phyloP scores from a whole-genome alignment of 805 yeast species.

The Teunomyces aglyptinius region DNA sequence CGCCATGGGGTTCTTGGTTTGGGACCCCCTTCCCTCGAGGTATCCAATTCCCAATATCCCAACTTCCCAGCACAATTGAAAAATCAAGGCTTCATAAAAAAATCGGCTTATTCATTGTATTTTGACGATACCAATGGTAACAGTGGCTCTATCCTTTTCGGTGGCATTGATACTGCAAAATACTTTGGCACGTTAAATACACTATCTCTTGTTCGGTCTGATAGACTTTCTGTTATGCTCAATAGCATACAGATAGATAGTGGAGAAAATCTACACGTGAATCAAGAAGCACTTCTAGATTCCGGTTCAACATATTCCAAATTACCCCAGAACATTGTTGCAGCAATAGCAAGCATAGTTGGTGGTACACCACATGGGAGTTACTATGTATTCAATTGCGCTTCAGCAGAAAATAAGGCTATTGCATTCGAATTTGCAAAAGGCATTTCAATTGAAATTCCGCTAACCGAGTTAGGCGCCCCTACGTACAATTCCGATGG shows the following conservation, averaged over 20 bases:
- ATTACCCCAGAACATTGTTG: slow-evolving; percentile 11
- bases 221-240: neutral
- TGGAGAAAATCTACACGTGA: slow-evolving; percentile 5
- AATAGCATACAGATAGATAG: neutral
- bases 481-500: slow-evolving; percentile 2
- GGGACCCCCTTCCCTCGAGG: neutral
- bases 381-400: neutral
- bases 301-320: slow-evolving; percentile 22
- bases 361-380: slow-evolving; percentile 9
- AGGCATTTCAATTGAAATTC: slow-evolving; percentile 3
- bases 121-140: slow-evolving; percentile 16
- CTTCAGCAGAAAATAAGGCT: slow-evolving; percentile 2
- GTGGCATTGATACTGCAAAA: slow-evolving; percentile 28
- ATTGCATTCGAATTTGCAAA: slow-evolving; percentile 3
- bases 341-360: slow-evolving; percentile 8
- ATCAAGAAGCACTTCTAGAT: slow-evolving; percentile 12
- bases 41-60: neutral
- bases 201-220: slow-evolving; percentile 5
- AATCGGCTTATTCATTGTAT: slow-evolving; percentile 24
- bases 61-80: slow-evolving; percentile 22
- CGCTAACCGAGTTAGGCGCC: slow-evolving; percentile 3
- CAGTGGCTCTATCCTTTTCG: slow-evolving; percentile 26
- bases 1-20: slow-evolving; percentile 3
- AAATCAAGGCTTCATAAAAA: slow-evolving; percentile 25
- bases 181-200: slow-evolving; percentile 16